phyloP scores from a whole-genome alignment of 495 filamentous ascomycete genomes.

The Aspergillus heteromorphus region DNA sequence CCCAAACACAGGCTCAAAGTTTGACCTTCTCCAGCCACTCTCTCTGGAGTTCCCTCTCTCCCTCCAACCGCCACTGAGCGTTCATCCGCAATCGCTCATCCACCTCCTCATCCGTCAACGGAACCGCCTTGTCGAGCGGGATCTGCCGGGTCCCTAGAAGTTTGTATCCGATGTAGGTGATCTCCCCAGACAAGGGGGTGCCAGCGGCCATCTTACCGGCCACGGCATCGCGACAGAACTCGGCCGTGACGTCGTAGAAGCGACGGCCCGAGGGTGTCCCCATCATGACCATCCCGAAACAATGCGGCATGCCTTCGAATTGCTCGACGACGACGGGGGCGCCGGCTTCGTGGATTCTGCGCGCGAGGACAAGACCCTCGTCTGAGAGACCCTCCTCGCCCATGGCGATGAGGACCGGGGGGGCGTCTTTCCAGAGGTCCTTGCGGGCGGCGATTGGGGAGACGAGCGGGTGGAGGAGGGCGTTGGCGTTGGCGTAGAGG shows the following conservation, averaged over 20 bases:
- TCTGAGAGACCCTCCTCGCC: slow-evolving; percentile 79
- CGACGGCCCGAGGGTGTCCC: slow-evolving; percentile 37
- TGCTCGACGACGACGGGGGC: slow-evolving; percentile 64
- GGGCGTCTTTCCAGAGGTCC: slow-evolving; percentile 59
- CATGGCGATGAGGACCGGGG: slow-evolving; percentile 67
- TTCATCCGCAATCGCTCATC: slow-evolving; percentile 41
- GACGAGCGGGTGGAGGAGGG: slow-evolving; percentile 70
- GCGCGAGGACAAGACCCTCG: slow-evolving; percentile 59
- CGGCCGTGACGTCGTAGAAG: slow-evolving; percentile 52
- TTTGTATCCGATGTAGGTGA: slow-evolving; percentile 50
- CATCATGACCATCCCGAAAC: slow-evolving; percentile 64
- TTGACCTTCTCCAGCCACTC: slow-evolving; percentile 38
- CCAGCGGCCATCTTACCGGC: slow-evolving; percentile 15
- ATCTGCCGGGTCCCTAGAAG: slow-evolving; percentile 47
- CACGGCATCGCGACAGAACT: slow-evolving; percentile 48
- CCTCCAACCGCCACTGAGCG: slow-evolving; percentile 40
- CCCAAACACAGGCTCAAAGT: slow-evolving; percentile 27
- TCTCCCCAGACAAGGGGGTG: slow-evolving; percentile 12
- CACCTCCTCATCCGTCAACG: slow-evolving; percentile 50
- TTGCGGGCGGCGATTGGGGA: slow-evolving; percentile 55
- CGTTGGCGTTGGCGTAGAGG: slow-evolving; percentile 58
- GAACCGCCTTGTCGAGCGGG: slow-evolving; percentile 44
- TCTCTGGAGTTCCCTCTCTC: slow-evolving; percentile 38
- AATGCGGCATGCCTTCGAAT: slow-evolving; percentile 88
- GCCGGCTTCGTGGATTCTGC: slow-evolving; percentile 52